Evolutionary conservation across 2,329 filamentous ascomycete genomes (phyloP).

Genomic region (Aspergillus costaricaensis): DNA sequence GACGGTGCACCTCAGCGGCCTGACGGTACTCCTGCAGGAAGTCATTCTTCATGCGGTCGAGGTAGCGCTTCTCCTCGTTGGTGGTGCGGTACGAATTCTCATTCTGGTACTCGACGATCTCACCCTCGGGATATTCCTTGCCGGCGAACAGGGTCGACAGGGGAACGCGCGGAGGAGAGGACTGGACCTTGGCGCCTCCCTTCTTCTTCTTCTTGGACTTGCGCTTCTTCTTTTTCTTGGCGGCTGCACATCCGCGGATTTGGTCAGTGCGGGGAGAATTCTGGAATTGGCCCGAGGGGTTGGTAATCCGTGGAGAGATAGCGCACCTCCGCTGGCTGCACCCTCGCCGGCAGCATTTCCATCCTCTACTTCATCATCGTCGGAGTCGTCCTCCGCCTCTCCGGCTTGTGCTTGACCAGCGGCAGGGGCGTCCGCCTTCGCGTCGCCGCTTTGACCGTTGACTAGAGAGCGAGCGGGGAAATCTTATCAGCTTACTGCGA

Average conservation of each 20-base stretch:
- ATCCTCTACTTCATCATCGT: slow-evolving; percentile 54
- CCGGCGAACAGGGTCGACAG: slow-evolving; percentile 73
- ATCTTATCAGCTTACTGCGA: slow-evolving; percentile 24
- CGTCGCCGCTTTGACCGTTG: slow-evolving; percentile 41
- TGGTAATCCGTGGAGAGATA: background rate
- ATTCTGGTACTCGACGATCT: slow-evolving; percentile 75
- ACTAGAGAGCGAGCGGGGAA: slow-evolving; percentile 29
- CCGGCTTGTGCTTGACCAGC: slow-evolving; percentile 42
- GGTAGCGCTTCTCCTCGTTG: slow-evolving; percentile 78
- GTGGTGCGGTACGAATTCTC: slow-evolving; percentile 80
- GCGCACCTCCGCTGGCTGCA: slow-evolving; percentile 40
- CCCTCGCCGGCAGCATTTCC: slow-evolving; percentile 45
- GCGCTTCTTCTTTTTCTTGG: slow-evolving; percentile 84
- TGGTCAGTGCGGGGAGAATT: slow-evolving; percentile 9
- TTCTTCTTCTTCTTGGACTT: slow-evolving; percentile 72
- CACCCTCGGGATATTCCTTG: slow-evolving; percentile 71
- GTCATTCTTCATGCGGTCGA: slow-evolving; percentile 77
- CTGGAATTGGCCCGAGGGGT: background rate
- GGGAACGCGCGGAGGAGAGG: slow-evolving; percentile 73
- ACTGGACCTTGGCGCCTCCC: slow-evolving; percentile 65
- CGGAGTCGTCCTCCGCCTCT: slow-evolving; percentile 57
- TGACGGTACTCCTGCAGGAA: slow-evolving; percentile 80
- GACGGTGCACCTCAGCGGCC: slow-evolving; percentile 84
- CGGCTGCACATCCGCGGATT: slow-evolving; percentile 30
- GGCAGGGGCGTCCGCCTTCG: slow-evolving; percentile 34